Evolutionary conservation across 441 rosid species (phyloP).

Genomic region (Gossypium schwendimanii): DNA sequence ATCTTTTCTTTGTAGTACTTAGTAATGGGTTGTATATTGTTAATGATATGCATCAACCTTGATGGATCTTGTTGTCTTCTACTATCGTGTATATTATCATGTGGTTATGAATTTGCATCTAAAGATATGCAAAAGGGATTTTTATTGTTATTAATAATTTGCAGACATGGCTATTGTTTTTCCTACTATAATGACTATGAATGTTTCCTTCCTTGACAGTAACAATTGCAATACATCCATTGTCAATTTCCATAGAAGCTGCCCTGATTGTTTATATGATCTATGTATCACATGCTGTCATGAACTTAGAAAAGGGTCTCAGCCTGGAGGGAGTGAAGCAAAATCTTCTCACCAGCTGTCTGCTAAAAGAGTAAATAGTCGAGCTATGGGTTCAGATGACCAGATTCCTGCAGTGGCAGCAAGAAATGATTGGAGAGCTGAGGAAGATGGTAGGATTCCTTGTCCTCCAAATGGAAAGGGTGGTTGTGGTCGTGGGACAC

Average conservation of each 20-base stretch:
- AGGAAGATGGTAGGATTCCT: conserved; percentile 29
- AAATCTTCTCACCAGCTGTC: conserved; percentile 19
- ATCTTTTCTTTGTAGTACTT: background rate
- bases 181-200: background rate
- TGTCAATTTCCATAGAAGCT: conserved; percentile 34
- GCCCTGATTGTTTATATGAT: conserved; percentile 36
- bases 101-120: background rate
- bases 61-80: conserved; percentile 3
- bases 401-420: conserved; percentile 12
- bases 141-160: background rate
- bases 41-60: background rate
- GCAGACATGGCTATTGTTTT: background rate
- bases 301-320: conserved; percentile 29
- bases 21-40: background rate
- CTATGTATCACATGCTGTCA: conserved; percentile 36
- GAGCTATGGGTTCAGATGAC: conserved; percentile 13
- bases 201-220: conserved; percentile 20
- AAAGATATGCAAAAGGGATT: background rate
- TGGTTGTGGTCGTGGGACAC: conserved; percentile 34
- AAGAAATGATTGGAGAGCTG: conserved; percentile 25
- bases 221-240: conserved; percentile 40
- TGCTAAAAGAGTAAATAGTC: conserved; percentile 12
- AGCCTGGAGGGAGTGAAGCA: conserved; percentile 22
- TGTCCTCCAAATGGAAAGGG: conserved; percentile 42
- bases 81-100: background rate